A percentile compares a stretch with the other conserved stretches of the same genome.
Conservation (phyloP, 2,329 filamentous ascomycete genomes). For the Amauroascus niger region DNA sequence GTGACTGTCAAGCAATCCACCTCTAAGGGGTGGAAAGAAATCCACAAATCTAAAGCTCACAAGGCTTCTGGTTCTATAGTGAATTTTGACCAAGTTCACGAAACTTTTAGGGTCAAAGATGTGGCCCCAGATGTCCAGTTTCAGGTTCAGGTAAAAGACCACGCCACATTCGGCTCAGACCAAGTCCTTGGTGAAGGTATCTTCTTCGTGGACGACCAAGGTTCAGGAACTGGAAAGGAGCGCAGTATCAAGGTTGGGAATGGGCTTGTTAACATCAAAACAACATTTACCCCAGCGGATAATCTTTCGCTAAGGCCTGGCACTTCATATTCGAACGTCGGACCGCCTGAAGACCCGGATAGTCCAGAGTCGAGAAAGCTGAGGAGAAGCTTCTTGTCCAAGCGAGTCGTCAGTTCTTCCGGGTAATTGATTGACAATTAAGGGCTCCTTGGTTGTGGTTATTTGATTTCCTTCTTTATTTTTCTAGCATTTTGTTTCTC, state of each 20-base stretch:
- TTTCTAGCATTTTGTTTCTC: not conserved
- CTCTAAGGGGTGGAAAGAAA: conserved; percentile 59
- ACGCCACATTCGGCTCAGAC: conserved; percentile 74
- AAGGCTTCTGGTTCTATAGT: conserved; percentile 51
- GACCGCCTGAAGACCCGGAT: conserved; percentile 24
- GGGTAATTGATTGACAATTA: not conserved
- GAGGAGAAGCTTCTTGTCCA: conserved; percentile 40
- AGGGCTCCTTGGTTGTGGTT: not conserved
- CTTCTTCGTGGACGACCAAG: conserved; percentile 85
- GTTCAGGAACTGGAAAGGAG: conserved; percentile 52
- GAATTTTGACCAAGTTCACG: conserved; percentile 54
- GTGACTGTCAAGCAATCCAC: conserved; percentile 59
- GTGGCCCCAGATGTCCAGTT: conserved; percentile 69
- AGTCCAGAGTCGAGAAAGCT: conserved; percentile 36
- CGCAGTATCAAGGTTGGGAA: conserved; percentile 65
- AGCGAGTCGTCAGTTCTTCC: conserved; percentile 29
- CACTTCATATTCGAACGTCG: conserved; percentile 29
- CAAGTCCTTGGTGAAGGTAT: conserved; percentile 71
- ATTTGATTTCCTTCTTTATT: not conserved
- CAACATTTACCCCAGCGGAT: conserved; percentile 54
- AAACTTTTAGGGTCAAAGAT: conserved; percentile 69
- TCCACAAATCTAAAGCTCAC: conserved; percentile 87
- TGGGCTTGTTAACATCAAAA: conserved; percentile 64
- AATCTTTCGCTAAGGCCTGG: conserved; percentile 26
- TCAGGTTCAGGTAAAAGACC: conserved; percentile 74